Percentiles rank a stretch among this genome's conserved stretches.
phyloP scores from a whole-genome alignment of 2,329 filamentous ascomycete genomes.

The Knoxdaviesia capensis region DNA sequence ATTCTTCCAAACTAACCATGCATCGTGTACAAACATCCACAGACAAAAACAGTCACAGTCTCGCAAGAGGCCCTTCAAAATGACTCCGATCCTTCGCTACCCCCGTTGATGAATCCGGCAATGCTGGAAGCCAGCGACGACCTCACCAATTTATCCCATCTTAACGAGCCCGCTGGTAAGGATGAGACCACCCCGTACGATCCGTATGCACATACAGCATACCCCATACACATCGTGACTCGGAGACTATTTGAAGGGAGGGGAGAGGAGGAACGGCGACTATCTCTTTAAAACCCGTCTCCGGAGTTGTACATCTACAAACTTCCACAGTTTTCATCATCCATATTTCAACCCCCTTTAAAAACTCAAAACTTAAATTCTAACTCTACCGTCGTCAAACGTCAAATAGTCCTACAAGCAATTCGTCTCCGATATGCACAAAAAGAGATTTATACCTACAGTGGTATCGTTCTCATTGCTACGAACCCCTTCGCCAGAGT shows the following conservation, averaged over 20 bases:
- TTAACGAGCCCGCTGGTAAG: constrained; percentile 93
- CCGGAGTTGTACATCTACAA: too few relatives aligned
- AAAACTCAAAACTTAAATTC: too few relatives aligned
- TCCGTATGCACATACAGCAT: too few relatives aligned
- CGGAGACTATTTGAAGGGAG: too few relatives aligned
- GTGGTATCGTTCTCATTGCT: constrained; percentile 93
- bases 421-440: constrained; percentile 94
- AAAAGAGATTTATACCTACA: constrained; percentile 99
- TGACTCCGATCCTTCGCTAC: constrained; percentile 58
- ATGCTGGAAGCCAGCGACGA: constrained; percentile 98
- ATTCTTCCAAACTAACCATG: too few relatives aligned
- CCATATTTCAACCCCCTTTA: too few relatives aligned
- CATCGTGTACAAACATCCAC: constrained; percentile 2
- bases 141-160: constrained; percentile 86
- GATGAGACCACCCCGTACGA: background rate
- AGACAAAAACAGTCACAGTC: constrained; percentile 67
- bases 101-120: constrained; percentile 90
- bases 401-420: constrained; percentile 63
- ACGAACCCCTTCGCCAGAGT: constrained; percentile 96
- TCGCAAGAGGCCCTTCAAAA: constrained; percentile 56
- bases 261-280: too few relatives aligned
- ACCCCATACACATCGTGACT: too few relatives aligned
- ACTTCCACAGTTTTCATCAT: background rate
- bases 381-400: too few relatives aligned
- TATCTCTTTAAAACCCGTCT: too few relatives aligned